Base-by-base conservation (phyloP, 1,139 yeast species). In the Geotrichum restrictum region DNA sequence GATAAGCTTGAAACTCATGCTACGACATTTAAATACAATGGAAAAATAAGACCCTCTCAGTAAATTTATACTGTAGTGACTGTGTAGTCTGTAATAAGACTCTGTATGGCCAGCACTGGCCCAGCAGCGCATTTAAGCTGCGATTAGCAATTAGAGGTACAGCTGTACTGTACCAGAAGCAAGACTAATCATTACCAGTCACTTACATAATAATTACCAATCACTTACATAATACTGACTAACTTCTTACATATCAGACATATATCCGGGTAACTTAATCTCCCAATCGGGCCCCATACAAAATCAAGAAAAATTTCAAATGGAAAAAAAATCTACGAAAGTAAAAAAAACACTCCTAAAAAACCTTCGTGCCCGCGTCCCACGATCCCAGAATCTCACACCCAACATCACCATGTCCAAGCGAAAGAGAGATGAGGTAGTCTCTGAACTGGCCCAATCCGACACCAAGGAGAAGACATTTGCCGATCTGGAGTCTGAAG, bases 341-440 rank as follows among this genome's bases (percentile, higher is more conserved):
- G 31, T 22, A 34, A 34, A 44, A 6, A 34, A 34, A 44, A 6
- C 14, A 33, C 37, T 33, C 37, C 11, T 14, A 33, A 33, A 44
- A 45, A 45, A 45, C 32, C 24, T 31, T 18, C 24, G 37, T 37
- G 41, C 24, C 42, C 49, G 43, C 42, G 37, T 37, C 31, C 36
- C 31, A 32, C 33, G 43, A 37, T 45, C 43, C 22, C 37, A 31
- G 29, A 13, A 18, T 7, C n/a, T n/a, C 29, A 21, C 22, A 33
- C 32, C 38, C 39, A 7, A 19, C 47, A n/a, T 8, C 14, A 43
- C 21, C 31, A 46, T 46, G 49, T 43, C 37, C 32, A 46, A 46
- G 37, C 43, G 49, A 38, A 46, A 46, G 49, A 52, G 48, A 45
- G 52, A 52, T n/a, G 46, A 48, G 46, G 45, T 34, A 27, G 31